These are phyloP conservation scores for Trichoderma atrobrunneum DNA, from an alignment of 2,329 filamentous ascomycete genomes.

Conservation along the genomic window DNA sequence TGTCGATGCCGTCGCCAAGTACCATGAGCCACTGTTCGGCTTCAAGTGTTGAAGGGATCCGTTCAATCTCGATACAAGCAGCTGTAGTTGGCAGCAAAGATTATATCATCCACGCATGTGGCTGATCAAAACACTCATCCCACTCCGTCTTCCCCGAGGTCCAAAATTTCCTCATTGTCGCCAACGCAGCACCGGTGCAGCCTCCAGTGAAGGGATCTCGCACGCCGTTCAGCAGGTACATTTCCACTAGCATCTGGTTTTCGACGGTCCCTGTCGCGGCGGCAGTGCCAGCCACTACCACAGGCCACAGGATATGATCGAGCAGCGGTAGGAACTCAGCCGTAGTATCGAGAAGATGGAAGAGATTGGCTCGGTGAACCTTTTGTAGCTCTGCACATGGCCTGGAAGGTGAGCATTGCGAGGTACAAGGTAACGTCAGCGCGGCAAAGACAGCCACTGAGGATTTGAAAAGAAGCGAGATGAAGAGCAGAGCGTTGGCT, in stretches of 20 bases:
- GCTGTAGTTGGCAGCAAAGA: not conserved
- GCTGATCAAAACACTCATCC: conserved; percentile 19
- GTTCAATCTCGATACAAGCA: not conserved
- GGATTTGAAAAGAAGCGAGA: conserved; percentile 14
- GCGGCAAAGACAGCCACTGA: conserved; percentile 9
- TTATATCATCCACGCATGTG: conserved; percentile 17
- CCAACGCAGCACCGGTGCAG: not conserved
- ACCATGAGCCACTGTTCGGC: not conserved
- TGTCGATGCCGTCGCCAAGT: not conserved
- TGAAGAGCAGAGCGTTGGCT: not conserved
- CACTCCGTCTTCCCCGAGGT: conserved; percentile 10
- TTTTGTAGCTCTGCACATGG: not conserved
- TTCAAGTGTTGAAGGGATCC: not conserved
- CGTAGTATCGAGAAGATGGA: conserved; percentile 5
- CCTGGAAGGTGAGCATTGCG: not conserved
- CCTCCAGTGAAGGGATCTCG: conserved; percentile 10
- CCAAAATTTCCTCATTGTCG: conserved; percentile 17
- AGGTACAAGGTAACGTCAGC: not conserved
- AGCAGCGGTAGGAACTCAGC: not conserved
- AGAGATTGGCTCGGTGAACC: not conserved
- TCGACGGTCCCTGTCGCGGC: not conserved
- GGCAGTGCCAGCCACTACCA: conserved; percentile 15
- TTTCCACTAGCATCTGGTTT: not conserved
- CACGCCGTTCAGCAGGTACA: conserved; percentile 1
- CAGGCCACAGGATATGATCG: conserved; percentile 12